Evolutionary conservation across 345 rosid genomes (phyloP), one percentile per base, ranked within the genome.

Genomic region (Pistacia integerrima): DNA sequence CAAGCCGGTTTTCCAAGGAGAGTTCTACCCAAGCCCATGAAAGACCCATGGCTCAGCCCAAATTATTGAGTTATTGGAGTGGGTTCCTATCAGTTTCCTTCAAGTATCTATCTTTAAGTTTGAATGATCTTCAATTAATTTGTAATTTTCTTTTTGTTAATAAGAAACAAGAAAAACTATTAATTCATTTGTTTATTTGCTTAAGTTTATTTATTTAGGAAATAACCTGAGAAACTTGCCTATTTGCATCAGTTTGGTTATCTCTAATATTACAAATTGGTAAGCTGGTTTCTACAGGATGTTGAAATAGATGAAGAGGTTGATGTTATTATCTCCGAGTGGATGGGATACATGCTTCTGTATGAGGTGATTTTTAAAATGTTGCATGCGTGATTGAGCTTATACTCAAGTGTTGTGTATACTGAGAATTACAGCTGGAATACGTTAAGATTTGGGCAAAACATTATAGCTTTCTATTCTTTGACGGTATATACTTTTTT

Each of bases 301-400:
- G 97, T 96, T 83, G 92, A 92, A 82, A 93, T 93, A 74, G 85
- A 90, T 44, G 98, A 96, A 88, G 92, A 90, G 80, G 99, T 96
- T 79, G 99, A 96, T 84, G 97, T 92, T 73, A 93, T 96, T 76
- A 85, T 96, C 69, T 96, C 99, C 30, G 97, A 96, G 76, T 96
- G 99, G 99, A 96, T 96, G 99, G 99, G 99, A 67, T 93, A 92
- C 88, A 89, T 93, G 99, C 98, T 96, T 85, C 82, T 96, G 71
- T 93, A 92, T 84, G 99, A 96, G 98, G 98, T 92, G 74, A 81
- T 74, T 81, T 59, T 70, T 55, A 60, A 67, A 74, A 80, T 77
- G 14, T 65, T 76, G 67, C 79, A 54, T 49, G 4, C 17, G 12
- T 79, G 58, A 63, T 74, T 77, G 46, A 41, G 46, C 8, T 14